phyloP scores from a whole-genome alignment of 768 basidiomycete genomes.

The Mycena vitilis region DNA sequence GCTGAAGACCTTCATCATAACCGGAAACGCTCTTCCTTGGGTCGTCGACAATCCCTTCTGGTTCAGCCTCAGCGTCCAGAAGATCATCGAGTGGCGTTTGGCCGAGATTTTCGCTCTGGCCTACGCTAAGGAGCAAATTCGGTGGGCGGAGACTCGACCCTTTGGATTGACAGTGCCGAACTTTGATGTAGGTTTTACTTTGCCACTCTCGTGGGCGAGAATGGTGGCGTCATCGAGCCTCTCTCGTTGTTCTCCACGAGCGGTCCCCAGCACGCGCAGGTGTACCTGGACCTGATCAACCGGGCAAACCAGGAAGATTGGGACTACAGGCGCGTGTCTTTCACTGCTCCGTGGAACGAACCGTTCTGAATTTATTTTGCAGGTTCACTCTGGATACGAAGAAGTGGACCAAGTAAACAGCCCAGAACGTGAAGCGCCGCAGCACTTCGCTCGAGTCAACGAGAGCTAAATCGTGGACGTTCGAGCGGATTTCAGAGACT shows the following conservation, averaged over 20 bases:
- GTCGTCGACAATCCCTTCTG: constrained; percentile 20
- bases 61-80: constrained; percentile 41
- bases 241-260: constrained; percentile 37
- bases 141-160: constrained; percentile 26
- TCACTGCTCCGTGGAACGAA: not conserved
- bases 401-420: not conserved
- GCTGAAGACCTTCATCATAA: constrained; percentile 47
- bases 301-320: constrained; percentile 32
- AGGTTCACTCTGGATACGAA: not conserved
- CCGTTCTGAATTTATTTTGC: not conserved
- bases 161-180: not conserved
- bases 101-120: constrained; percentile 37
- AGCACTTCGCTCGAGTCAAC: too few species aligned
- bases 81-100: constrained; percentile 39
- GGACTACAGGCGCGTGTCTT: constrained; percentile 8
- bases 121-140: constrained; percentile 38
- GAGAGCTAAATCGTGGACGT: too few species aligned
- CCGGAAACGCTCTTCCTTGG: constrained; percentile 45
- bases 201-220: constrained; percentile 41
- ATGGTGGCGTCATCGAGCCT: constrained; percentile 33
- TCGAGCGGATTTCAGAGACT: too few species aligned
- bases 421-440: too few species aligned
- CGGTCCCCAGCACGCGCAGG: constrained; percentile 42
- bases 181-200: constrained; percentile 41
- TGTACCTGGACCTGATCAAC: constrained; percentile 43